phyloP scores from a whole-genome alignment of 129 eudicot species.

The Sambucus nigra region DNA sequence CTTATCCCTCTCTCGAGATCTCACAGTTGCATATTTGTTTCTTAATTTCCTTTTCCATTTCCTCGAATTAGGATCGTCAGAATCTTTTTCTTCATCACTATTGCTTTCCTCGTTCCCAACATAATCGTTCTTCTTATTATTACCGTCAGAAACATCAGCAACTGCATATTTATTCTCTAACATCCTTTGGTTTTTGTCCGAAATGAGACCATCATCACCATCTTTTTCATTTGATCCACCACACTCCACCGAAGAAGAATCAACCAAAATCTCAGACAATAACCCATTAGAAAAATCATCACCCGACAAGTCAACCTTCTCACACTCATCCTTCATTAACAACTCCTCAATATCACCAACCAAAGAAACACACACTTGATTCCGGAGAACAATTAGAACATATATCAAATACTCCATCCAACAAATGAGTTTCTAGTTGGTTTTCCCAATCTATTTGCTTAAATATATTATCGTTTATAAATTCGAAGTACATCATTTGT shows the following conservation, averaged over 20 bases:
- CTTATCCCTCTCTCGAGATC: conserved; percentile 88
- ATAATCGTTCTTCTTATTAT: conserved; percentile 1
- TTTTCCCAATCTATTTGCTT: conserved; percentile 21
- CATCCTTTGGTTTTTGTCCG: too few relatives aligned
- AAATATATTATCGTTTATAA: conserved; percentile 11
- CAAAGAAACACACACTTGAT: conserved; percentile 23
- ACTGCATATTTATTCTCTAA: too few relatives aligned
- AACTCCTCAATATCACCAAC: conserved; percentile 40
- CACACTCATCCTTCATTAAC: conserved; percentile 38
- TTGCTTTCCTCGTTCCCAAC: conserved; percentile 10
- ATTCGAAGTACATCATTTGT: too few relatives aligned
- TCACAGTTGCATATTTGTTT: conserved; percentile 78
- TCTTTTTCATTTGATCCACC: conserved; percentile 27
- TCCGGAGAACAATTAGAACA: conserved; percentile 16
- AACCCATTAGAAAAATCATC: conserved; percentile 11
- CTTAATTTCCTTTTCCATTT: conserved; percentile 78
- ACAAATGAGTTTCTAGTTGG: conserved; percentile 1
- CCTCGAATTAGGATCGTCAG: conserved; percentile 36
- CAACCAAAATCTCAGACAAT: conserved; percentile 28
- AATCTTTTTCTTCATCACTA: conserved; percentile 11
- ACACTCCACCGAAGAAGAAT: conserved; percentile 28
- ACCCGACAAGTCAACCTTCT: background rate
- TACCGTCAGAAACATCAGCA: conserved; percentile 13
- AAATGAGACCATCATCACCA: too few relatives aligned
- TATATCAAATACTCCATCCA: background rate